These are phyloP conservation scores for Acrodontium crateriforme DNA, from an alignment of 2,329 filamentous ascomycete species.

Conservation along the genomic window DNA sequence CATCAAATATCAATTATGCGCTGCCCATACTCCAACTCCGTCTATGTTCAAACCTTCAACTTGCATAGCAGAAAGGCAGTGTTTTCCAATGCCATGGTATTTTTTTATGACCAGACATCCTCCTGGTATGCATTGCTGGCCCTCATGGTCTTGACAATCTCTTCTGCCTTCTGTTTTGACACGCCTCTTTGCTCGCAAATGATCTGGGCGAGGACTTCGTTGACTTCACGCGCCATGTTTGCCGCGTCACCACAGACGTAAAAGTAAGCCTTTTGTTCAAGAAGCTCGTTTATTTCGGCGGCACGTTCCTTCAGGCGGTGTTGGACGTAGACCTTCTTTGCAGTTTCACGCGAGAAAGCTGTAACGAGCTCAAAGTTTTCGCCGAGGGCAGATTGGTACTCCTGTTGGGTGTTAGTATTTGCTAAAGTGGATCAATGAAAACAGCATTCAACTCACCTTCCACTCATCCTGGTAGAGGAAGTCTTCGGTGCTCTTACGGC, in stretches of 20 bases:
- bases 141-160: constrained; percentile 94
- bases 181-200: constrained; percentile 73
- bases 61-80: too few species aligned
- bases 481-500: constrained; percentile 75
- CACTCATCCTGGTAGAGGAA: constrained; percentile 88
- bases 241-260: constrained; percentile 97
- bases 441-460: constrained; percentile 56
- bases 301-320: constrained; percentile 75
- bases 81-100: too few species aligned
- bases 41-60: too few species aligned
- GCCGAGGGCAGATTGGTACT: constrained; percentile 64
- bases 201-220: constrained; percentile 72
- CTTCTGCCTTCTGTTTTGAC: constrained; percentile 76
- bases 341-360: constrained; percentile 81
- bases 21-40: too few species aligned
- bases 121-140: constrained; percentile 92
- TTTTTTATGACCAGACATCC: constrained; percentile 48
- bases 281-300: constrained; percentile 72
- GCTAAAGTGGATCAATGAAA: constrained; percentile 1
- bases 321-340: constrained; percentile 92
- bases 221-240: constrained; percentile 48
- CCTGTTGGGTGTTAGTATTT: constrained; percentile 40
- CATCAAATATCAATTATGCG: too few species aligned
- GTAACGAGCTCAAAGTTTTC: constrained; percentile 84
- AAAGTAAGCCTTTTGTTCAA: constrained; percentile 80